Base-by-base conservation (phyloP, 108 stramenopile genomes). In the Pseudonitzschia pungens region DNA sequence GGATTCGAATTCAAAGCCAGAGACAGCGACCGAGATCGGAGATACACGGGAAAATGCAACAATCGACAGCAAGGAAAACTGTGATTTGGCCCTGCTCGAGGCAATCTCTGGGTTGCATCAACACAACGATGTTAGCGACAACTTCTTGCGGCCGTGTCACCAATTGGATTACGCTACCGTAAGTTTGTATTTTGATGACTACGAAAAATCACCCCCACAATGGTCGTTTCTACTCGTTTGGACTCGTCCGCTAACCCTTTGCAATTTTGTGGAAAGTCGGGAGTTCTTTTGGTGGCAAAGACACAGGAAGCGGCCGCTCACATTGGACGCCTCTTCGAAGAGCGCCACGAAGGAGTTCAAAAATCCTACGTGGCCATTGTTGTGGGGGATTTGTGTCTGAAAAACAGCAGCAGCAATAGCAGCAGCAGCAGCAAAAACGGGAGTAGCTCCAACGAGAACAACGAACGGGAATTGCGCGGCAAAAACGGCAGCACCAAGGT, bases 81-180 rank as follows among this genome's bases (percentile, higher is more conserved):
- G 65, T 15, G 65, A 82, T 41, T 27, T 62, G 4, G 32, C 15
- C 36, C 74, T 87, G 45, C 44, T 86, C 3, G 43, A 80, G 26
- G 53, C 68, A 11, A 76, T 90, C 15, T 32, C 73, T 42, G 27
- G 65, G 29, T 52, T 88, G 16, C 71, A 79, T 21, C 77, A 73
- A 44, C 77, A 81, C 55, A 81, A 84, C 41, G 76, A 71, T 64
- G 76, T 92, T n/a, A 45, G 72, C 51, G 91, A 92, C 71, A 88
- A 89, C 70, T 85, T 77, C 29, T 58, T 92, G 48, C 87, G 95
- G 12, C 89, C 81, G 0, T 89, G 90, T 55, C 95, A 96, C 78
- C 95, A 94, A 77, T 72, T 96, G 45, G 95, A 96, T 62, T 96
- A 89, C 76, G 92, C 93, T 31, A 96, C 95, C 16, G 45, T 48